Evolutionary conservation across 2,329 filamentous ascomycete species (phyloP).

Genomic region (Bipolaris sorokiniana): DNA sequence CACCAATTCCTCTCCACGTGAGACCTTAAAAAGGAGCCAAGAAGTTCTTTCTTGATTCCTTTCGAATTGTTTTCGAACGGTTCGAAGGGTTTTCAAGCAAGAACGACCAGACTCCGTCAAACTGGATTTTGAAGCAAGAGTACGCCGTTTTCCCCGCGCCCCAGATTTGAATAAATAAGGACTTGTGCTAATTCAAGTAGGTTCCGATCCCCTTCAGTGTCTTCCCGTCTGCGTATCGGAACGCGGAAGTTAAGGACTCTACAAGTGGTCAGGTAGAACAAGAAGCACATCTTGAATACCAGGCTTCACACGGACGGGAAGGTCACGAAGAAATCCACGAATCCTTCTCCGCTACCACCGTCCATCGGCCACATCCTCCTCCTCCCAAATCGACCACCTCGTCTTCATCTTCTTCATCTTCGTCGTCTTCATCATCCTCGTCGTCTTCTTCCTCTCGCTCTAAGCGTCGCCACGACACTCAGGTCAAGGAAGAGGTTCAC

Average conservation of each 20-base stretch:
- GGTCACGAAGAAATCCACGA: constrained; percentile 81
- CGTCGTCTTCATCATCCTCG: constrained; percentile 34
- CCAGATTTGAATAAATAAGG: neutral
- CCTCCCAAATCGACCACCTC: constrained; percentile 4
- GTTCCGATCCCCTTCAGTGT: constrained; percentile 95
- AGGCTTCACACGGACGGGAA: constrained; percentile 90
- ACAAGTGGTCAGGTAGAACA: constrained; percentile 85
- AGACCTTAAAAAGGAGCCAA: constrained; percentile 51
- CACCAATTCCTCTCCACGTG: constrained; percentile 34
- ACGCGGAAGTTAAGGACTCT: constrained; percentile 60
- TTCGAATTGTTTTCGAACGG: constrained; percentile 61
- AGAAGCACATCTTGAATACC: constrained; percentile 78
- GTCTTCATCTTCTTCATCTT: neutral
- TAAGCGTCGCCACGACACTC: constrained; percentile 58
- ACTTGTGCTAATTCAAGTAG: constrained; percentile 28
- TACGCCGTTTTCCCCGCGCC: constrained; percentile 55
- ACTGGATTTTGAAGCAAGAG: constrained; percentile 99
- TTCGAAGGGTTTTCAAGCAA: constrained; percentile 73
- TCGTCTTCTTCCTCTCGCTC: constrained; percentile 7
- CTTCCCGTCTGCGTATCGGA: constrained; percentile 98
- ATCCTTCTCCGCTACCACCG: constrained; percentile 60
- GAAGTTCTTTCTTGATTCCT: constrained; percentile 69
- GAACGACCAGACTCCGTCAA: constrained; percentile 82
- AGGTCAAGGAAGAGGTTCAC: constrained; percentile 84
- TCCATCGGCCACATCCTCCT: constrained; percentile 38